These are phyloP conservation scores for Beauveria varroae DNA, from an alignment of 2,329 filamentous ascomycete species.

Conservation along the genomic window DNA sequence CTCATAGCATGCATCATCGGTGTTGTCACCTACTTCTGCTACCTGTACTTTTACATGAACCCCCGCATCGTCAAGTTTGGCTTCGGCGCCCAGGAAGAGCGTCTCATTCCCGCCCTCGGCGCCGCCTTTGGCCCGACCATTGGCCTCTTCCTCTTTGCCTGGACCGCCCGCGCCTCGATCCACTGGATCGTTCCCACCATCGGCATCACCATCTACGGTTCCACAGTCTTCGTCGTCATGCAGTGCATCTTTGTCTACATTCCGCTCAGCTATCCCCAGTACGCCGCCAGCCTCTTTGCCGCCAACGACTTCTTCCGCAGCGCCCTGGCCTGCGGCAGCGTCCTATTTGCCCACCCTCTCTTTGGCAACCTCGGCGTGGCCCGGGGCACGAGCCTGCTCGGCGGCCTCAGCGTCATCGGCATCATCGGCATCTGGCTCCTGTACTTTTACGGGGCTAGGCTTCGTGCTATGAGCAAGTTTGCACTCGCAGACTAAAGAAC, in stretches of 20 bases:
- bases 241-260: constrained; percentile 56
- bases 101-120: constrained; percentile 47
- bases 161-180: constrained; percentile 43
- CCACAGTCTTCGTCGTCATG: constrained; percentile 45
- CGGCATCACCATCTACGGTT: constrained; percentile 49
- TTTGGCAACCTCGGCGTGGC: constrained; percentile 53
- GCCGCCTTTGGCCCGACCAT: constrained; percentile 46
- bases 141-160: constrained; percentile 55
- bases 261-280: constrained; percentile 46
- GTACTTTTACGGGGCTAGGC: constrained; percentile 46
- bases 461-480: constrained; percentile 52
- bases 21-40: constrained; percentile 39
- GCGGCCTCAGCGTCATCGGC: constrained; percentile 43
- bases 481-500: constrained; percentile 28
- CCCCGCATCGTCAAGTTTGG: constrained; percentile 41
- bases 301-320: constrained; percentile 53
- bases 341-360: constrained; percentile 53
- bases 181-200: constrained; percentile 50
- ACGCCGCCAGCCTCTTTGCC: constrained; percentile 52
- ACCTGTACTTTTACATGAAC: constrained; percentile 44
- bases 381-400: constrained; percentile 49
- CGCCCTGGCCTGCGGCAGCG: constrained; percentile 50
- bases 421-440: constrained; percentile 53
- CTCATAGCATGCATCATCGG: constrained; percentile 49
- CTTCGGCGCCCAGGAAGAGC: constrained; percentile 44